Percentiles rank a stretch among this genome's conserved stretches.
Conservation (phyloP, 768 basidiomycete species). For the Lentinula edodes region DNA sequence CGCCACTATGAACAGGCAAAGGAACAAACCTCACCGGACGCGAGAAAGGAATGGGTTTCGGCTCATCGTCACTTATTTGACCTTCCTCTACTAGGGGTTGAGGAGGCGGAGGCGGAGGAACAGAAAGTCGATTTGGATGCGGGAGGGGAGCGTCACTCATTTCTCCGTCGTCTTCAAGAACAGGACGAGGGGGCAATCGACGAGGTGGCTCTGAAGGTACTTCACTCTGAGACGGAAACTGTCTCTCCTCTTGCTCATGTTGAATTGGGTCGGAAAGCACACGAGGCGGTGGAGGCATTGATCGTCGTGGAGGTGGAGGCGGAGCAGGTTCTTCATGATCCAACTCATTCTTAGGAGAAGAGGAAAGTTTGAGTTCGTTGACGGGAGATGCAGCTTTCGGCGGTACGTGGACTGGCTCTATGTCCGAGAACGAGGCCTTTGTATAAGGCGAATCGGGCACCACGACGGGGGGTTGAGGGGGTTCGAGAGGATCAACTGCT, state of each 20-base stretch:
- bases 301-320: constrained; percentile 7
- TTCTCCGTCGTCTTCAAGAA: constrained; percentile 5
- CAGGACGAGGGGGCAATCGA: neutral
- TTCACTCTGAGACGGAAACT: neutral
- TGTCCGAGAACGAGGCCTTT: neutral
- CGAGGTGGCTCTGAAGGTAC: neutral
- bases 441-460: neutral
- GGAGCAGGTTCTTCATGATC: constrained; percentile 6
- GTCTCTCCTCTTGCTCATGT: constrained; percentile 2
- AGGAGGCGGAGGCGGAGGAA: neutral
- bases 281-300: constrained; percentile 14
- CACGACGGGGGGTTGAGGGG: neutral
- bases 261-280: constrained; percentile 2
- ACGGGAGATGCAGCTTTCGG: neutral
- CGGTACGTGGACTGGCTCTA: neutral
- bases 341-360: neutral
- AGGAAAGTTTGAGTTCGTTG: neutral
- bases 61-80: neutral
- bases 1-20: neutral
- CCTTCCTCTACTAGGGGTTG: neutral
- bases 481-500: neutral
- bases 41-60: neutral
- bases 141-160: constrained; percentile 4
- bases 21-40: neutral
- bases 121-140: neutral